Conservation (phyloP, 352 stramenopile species). For the Pythium scleroteichum region DNA sequence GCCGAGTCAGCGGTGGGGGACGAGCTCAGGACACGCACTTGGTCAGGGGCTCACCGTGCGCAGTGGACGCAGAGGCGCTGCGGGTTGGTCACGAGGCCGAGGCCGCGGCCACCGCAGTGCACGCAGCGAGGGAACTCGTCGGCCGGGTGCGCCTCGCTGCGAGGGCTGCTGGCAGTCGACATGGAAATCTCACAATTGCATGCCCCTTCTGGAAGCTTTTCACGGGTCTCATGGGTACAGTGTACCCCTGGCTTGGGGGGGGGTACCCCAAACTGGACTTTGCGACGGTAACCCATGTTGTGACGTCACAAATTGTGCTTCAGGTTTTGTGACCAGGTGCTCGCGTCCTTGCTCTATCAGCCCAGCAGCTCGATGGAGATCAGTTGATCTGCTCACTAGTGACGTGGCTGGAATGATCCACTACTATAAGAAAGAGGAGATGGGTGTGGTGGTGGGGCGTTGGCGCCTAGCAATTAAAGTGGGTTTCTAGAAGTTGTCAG, state of each 20-base stretch:
- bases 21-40: neutral
- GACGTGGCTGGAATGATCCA: too few species aligned
- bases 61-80: conserved; percentile 77
- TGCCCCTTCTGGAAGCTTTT: conserved; percentile 18
- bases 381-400: too few species aligned
- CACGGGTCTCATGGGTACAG: conserved; percentile 3
- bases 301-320: neutral
- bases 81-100: conserved; percentile 71
- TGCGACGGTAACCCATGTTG: neutral
- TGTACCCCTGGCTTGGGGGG: neutral
- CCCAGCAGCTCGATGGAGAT: too few species aligned
- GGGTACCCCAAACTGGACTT: too few species aligned
- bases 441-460: too few species aligned
- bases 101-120: conserved; percentile 66
- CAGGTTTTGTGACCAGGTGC: too few species aligned
- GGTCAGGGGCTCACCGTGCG: conserved; percentile 36
- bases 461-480: too few species aligned
- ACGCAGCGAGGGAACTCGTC: conserved; percentile 58
- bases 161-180: conserved; percentile 26
- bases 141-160: conserved; percentile 12
- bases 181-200: conserved; percentile 13
- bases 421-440: too few species aligned
- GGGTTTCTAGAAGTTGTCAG: conserved; percentile 59
- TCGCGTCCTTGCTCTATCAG: too few species aligned
- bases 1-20: neutral